Base-by-base conservation (phyloP, 139 green algal species). In the Medakamo hakoo region DNA sequence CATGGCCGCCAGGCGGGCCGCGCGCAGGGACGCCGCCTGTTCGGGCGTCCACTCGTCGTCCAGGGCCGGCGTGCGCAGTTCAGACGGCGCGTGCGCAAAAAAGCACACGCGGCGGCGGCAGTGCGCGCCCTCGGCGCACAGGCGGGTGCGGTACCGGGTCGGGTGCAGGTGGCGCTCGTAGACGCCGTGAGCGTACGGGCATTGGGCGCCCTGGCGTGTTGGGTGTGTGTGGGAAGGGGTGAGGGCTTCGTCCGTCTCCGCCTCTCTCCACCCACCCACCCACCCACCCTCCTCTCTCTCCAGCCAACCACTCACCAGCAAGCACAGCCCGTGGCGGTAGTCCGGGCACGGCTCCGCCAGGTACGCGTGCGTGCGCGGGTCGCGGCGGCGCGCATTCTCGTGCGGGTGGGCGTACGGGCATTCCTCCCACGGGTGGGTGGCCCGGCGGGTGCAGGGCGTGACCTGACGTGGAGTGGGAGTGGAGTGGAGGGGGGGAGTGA, bases 81-180 rank as follows among this genome's bases (percentile, higher is more conserved):
- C 80, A 25, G 68, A 62, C 2, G 79, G 68, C 0, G 66, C 73
- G 76, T 96, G 89, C 1, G 89, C 89, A 63, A 96, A 96, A 79
- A 96, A 96, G 83, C 89, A 96, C 4, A 95, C 86, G n/a, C 75
- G 73, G 24, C 89, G 79, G 24, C 56, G 61, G 72, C 89, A 96
- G 60, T 67, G 64, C 27, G 64, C 63, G n/a, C 84, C 85, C 56
- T 93, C 80, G 68, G 87, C 94, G 81, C 89, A 96, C 63, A 93
- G 79, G 73, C 88, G 82, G 2, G 86, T 94, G 66, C 88, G 72
- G 69, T 93, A 94, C 60, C 82, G 81, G 55, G 76, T 75, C 2
- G 88, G 88, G 75, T 95, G 88, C 68, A 95, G 84, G 81, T 85
- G 92, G 80, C 71, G 80, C 75, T 95, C 88, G 69, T 91, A 95